Evolutionary conservation across 768 basidiomycete species (phyloP), one percentile per base, ranked within the genome.

Genomic region (Phlebiopsis flavidoalba): DNA sequence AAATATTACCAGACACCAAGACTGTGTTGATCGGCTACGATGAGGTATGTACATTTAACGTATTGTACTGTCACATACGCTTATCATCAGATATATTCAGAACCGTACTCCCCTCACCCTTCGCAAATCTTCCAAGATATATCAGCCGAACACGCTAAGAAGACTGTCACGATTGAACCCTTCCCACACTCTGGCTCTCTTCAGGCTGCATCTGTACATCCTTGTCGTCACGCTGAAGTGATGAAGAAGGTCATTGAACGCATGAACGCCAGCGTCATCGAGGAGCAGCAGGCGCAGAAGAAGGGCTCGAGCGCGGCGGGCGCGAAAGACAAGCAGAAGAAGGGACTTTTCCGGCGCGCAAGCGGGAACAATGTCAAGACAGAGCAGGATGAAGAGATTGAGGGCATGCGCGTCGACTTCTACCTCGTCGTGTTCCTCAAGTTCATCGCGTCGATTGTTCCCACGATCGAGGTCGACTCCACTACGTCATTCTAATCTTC

Each of bases 161-260:
- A 99, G 79, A 99, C 97, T 0, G 95, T 99, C 56, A 99, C 97
- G 0, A 96, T 98, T 74, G 97, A 99, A 73, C 84, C 89, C 0
- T 99, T 99, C 83, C 94, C 95, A n/a, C 95, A 98, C 74, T 91
- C 90, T 0, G 77, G 84, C 0, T 85, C 88, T 11, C 81, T 95
- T 50, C 88, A 93, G 70, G 87, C 89, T 0, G 97, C 95, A 0
- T 94, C 91, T 0, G 96, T 99, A 11, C 96, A 99, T 73, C 96
- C 96, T 1, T 99, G 96, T 83, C 98, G 97, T 71, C 96, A 99
- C 73, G 91, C 95, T 0, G 93, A 88, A 73, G 97, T 99, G 60
- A 99, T 99, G 97, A 98, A 97, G 83, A 98, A 98, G 73, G 93
- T 98, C 63, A 98, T 98, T 70, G 96, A 98, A 73, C 84, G 96